Evolutionary conservation across 495 filamentous ascomycete species (phyloP).

Genomic region (Stereocaulon alpinum): DNA sequence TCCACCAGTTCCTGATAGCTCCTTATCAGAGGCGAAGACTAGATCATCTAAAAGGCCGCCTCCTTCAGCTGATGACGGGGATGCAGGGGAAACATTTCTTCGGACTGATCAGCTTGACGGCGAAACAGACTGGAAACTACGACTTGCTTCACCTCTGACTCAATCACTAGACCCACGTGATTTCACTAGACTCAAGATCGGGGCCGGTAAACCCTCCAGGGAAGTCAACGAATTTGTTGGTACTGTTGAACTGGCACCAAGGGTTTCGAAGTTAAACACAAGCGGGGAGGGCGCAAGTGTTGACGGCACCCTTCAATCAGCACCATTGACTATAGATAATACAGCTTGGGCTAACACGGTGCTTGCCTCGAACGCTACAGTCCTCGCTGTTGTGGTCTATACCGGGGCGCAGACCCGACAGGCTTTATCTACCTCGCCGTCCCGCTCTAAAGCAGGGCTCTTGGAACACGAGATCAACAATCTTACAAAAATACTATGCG

Average conservation of each 20-base stretch:
- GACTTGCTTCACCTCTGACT: conserved; percentile 72
- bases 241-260: conserved; percentile 53
- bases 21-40: neutral
- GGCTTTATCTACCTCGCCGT: conserved; percentile 82
- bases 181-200: conserved; percentile 63
- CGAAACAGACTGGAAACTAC: conserved; percentile 98
- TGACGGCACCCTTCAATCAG: conserved; percentile 32
- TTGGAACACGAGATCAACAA: conserved; percentile 96
- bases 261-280: conserved; percentile 23
- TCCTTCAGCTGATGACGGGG: conserved; percentile 20
- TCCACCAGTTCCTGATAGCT: neutral
- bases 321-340: conserved; percentile 85
- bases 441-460: conserved; percentile 84
- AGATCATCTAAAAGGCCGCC: conserved; percentile 4
- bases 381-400: conserved; percentile 82
- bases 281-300: conserved; percentile 18
- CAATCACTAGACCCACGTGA: conserved; percentile 60
- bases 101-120: conserved; percentile 96
- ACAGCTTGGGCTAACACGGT: conserved; percentile 99
- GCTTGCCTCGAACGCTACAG: conserved; percentile 81
- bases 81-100: conserved; percentile 84
- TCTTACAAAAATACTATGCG: conserved; percentile 93
- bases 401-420: conserved; percentile 92
- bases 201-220: conserved; percentile 78
- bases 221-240: conserved; percentile 91